phyloP scores from a whole-genome alignment of 805 yeast species.

The Pichia gijzeniarum region DNA sequence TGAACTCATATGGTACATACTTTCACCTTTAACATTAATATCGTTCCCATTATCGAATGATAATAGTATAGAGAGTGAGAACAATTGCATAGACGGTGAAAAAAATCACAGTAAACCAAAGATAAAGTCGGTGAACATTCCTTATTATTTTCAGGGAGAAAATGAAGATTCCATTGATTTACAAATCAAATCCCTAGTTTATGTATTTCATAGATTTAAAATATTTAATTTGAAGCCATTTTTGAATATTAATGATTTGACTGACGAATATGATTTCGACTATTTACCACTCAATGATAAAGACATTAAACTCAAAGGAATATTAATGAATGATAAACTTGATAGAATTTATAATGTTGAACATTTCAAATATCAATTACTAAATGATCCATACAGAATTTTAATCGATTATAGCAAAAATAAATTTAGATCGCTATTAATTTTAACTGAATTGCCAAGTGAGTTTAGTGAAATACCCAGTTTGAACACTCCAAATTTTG shows the following conservation, averaged over 20 bases:
- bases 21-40: conserved; percentile 7
- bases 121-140: conserved; percentile 36
- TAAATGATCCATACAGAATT: conserved; percentile 57
- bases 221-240: conserved; percentile 30
- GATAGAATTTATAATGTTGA: conserved; percentile 49
- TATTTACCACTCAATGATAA: neutral
- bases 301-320: neutral
- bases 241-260: conserved; percentile 23
- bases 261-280: conserved; percentile 12
- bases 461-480: conserved; percentile 29
- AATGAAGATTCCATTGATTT: conserved; percentile 54
- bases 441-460: conserved; percentile 45
- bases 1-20: conserved; percentile 9
- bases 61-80: neutral
- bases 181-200: conserved; percentile 52
- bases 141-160: conserved; percentile 41
- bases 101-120: neutral
- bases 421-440: conserved; percentile 55
- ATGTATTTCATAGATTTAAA: conserved; percentile 38
- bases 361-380: conserved; percentile 36
- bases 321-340: conserved; percentile 34
- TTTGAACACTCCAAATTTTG: conserved; percentile 22
- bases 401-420: conserved; percentile 62
- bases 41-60: conserved; percentile 3
- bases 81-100: neutral